Conservation (phyloP, 2,329 filamentous ascomycete genomes). For the Pestalotiopsis fici region DNA sequence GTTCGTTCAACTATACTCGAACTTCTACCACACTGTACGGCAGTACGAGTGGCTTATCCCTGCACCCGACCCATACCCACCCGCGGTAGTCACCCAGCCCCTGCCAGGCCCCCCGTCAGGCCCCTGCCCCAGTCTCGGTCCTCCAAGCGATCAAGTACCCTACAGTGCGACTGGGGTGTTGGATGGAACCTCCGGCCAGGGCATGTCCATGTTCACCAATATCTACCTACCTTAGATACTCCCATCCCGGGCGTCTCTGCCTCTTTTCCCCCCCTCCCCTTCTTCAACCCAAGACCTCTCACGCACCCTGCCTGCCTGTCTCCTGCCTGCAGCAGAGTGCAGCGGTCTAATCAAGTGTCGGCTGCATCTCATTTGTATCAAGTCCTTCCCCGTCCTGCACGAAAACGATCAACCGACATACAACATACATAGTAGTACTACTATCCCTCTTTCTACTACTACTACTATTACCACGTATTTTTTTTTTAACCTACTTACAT, state of each 20-base stretch:
- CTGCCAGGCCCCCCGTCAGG: background rate
- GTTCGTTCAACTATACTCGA: background rate
- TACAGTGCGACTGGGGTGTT: background rate
- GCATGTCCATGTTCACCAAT: background rate
- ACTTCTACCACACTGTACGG: background rate
- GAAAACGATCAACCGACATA: background rate
- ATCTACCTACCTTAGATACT: background rate
- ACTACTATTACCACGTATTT: background rate
- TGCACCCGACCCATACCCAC: background rate
- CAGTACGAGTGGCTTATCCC: background rate
- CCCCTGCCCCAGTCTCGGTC: background rate
- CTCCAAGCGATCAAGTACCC: background rate
- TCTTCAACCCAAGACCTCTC: slow-evolving; percentile 1
- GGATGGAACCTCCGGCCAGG: background rate
- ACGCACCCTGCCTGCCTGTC: background rate
- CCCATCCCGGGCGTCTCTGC: background rate
- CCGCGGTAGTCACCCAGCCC: slow-evolving; percentile 3
- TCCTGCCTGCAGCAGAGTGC: background rate
- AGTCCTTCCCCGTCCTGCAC: background rate
- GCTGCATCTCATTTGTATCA: slow-evolving; percentile 6
- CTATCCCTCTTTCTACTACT: background rate
- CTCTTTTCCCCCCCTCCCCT: background rate
- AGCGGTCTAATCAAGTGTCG: background rate
- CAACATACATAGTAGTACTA: background rate
- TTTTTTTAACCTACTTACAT: background rate